Percentiles rank a stretch among this genome's conserved stretches.
These are phyloP conservation scores for Hypocrella siamensis DNA, from an alignment of 2,329 filamentous ascomycete species.

Conservation along the genomic window DNA sequence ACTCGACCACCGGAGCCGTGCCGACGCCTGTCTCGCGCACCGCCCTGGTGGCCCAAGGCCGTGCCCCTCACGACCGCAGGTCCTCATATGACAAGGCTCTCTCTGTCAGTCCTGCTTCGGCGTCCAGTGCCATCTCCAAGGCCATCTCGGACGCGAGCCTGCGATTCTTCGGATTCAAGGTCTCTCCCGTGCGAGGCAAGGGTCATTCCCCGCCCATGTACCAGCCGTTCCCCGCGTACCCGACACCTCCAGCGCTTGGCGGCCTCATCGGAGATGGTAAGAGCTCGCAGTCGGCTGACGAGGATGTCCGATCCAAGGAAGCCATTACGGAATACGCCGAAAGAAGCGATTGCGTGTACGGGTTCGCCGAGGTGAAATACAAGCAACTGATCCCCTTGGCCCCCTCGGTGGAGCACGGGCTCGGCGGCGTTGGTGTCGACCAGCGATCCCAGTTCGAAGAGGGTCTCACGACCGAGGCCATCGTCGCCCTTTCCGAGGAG, in stretches of 20 bases:
- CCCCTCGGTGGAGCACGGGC: conserved; percentile 58
- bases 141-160: conserved; percentile 85
- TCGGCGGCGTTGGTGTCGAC: conserved; percentile 45
- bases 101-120: conserved; percentile 54
- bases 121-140: conserved; percentile 85
- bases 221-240: conserved; percentile 73
- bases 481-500: conserved; percentile 81
- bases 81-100: conserved; percentile 65
- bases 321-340: conserved; percentile 85
- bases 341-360: conserved; percentile 88
- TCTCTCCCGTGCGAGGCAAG: conserved; percentile 49
- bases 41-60: conserved; percentile 57
- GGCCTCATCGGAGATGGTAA: conserved; percentile 54
- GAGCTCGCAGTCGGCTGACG: conserved; percentile 44
- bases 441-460: conserved; percentile 45
- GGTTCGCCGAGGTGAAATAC: conserved; percentile 96
- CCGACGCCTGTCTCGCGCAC: conserved; percentile 52
- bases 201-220: conserved; percentile 63
- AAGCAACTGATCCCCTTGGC: conserved; percentile 86
- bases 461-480: conserved; percentile 70
- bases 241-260: conserved; percentile 42
- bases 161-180: conserved; percentile 55
- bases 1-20: conserved; percentile 53
- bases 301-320: conserved; percentile 65
- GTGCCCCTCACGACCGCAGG: conserved; percentile 56